Conservation (phyloP, 2,329 filamentous ascomycete species). For the Pseudogymnoascus sp. region DNA sequence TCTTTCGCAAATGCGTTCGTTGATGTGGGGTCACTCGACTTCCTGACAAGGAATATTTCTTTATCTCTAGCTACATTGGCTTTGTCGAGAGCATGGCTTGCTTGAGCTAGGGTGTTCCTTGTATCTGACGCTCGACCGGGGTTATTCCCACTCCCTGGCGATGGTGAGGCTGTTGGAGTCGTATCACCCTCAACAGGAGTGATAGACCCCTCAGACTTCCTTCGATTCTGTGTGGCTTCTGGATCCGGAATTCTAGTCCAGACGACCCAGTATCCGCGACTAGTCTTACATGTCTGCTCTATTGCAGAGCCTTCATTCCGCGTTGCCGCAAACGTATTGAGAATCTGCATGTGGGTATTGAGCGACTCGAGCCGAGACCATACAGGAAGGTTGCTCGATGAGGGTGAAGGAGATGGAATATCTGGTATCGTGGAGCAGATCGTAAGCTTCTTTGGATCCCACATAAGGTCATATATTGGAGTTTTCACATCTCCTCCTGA, state of each 20-base stretch:
- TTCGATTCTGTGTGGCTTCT: conserved; percentile 11
- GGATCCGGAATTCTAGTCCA: conserved; percentile 51
- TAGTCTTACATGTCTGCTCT: conserved; percentile 59
- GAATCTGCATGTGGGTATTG: conserved; percentile 56
- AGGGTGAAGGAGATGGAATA: conserved; percentile 44
- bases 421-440: conserved; percentile 59
- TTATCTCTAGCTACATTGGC: conserved; percentile 32
- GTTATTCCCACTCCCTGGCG: background rate
- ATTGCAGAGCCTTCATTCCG: conserved; percentile 37
- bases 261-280: conserved; percentile 61
- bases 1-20: conserved; percentile 20
- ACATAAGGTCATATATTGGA: conserved; percentile 54
- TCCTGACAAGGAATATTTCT: conserved; percentile 54
- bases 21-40: conserved; percentile 43
- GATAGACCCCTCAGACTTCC: background rate
- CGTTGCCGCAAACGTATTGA: conserved; percentile 47
- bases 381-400: conserved; percentile 22
- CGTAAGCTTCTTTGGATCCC: conserved; percentile 48
- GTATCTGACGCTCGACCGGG: background rate
- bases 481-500: conserved; percentile 21
- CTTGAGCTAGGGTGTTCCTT: background rate
- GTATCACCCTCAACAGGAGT: background rate
- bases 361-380: conserved; percentile 58
- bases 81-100: background rate
- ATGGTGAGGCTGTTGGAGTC: background rate